Conservation (phyloP, 1,139 yeast genomes). For the Suhomyces guaymorum region DNA sequence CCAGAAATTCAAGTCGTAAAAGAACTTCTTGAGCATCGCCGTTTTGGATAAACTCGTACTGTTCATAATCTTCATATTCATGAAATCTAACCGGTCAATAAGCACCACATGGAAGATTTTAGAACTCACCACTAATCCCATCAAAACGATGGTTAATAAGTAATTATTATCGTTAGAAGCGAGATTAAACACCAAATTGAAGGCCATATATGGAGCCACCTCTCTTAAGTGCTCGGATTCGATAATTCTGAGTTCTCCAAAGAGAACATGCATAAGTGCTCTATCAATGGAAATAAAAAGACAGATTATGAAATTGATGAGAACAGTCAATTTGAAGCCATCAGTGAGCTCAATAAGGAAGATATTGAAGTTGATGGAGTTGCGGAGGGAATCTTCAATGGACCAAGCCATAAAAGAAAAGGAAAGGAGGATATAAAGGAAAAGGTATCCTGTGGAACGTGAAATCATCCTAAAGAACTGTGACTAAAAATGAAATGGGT, state of each 20-base stretch:
- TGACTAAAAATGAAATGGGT: too few species aligned
- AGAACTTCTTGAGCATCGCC: constrained; percentile 26
- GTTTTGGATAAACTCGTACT: constrained; percentile 32
- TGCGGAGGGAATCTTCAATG: constrained; percentile 26
- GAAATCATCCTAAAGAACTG: too few species aligned
- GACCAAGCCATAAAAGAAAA: constrained; percentile 30
- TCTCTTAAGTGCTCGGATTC: constrained; percentile 62
- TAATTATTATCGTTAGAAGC: constrained; percentile 60
- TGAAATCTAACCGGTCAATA: constrained; percentile 59
- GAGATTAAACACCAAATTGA: constrained; percentile 65
- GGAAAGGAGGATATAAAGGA: constrained; percentile 30
- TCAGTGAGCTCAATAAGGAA: constrained; percentile 37
- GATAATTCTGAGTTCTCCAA: constrained; percentile 73
- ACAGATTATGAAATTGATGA: constrained; percentile 38
- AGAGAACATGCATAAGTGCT: constrained; percentile 49
- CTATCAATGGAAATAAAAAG: constrained; percentile 36
- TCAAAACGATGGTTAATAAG: constrained; percentile 45
- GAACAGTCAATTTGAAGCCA: constrained; percentile 34
- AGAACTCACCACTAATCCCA: constrained; percentile 50
- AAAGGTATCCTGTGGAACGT: constrained; percentile 20
- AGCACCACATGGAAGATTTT: constrained; percentile 78
- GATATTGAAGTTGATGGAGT: constrained; percentile 30
- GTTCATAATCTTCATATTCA: constrained; percentile 41
- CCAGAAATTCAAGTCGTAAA: constrained; percentile 26
- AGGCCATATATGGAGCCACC: constrained; percentile 52